A percentile compares a stretch with the other conserved stretches of the same genome.
These are phyloP conservation scores for Mycena maculata DNA, from an alignment of 768 basidiomycete species.

Conservation along the genomic window DNA sequence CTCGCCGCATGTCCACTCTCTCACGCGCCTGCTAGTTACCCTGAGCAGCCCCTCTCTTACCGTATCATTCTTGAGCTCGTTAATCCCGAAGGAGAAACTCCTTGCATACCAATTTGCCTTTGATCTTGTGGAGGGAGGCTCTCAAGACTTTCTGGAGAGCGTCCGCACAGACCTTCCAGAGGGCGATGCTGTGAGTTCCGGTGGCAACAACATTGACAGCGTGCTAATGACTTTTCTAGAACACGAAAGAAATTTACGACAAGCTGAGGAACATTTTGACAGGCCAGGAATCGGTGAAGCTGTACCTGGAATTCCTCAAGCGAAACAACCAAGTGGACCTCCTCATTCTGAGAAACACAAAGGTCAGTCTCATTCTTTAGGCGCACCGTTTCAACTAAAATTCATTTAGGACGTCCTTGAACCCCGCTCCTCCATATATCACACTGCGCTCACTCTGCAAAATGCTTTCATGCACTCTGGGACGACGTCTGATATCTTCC, in stretches of 20 bases:
- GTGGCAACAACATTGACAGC: neutral
- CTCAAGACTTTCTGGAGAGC: constrained; percentile 90
- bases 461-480: constrained; percentile 99
- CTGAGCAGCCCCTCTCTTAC: constrained; percentile 86
- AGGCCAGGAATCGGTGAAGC: constrained; percentile 91
- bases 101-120: constrained; percentile 96
- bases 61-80: constrained; percentile 74
- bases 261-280: constrained; percentile 86
- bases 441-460: constrained; percentile 94
- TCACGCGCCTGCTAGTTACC: constrained; percentile 92
- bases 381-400: neutral
- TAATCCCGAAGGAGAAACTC: constrained; percentile 77
- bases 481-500: constrained; percentile 93
- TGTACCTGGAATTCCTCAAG: constrained; percentile 96
- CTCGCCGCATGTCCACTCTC: constrained; percentile 79
- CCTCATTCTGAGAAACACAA: constrained; percentile 91
- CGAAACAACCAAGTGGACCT: constrained; percentile 94
- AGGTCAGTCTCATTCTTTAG: constrained; percentile 58
- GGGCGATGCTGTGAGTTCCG: constrained; percentile 66
- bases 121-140: constrained; percentile 93
- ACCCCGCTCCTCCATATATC: constrained; percentile 95
- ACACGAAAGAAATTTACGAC: constrained; percentile 72
- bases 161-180: constrained; percentile 77
- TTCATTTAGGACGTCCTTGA: constrained; percentile 83
- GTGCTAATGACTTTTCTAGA: constrained; percentile 50